These are phyloP conservation scores for Dothistroma pini DNA, from an alignment of 2,329 filamentous ascomycete species.

Conservation along the genomic window DNA sequence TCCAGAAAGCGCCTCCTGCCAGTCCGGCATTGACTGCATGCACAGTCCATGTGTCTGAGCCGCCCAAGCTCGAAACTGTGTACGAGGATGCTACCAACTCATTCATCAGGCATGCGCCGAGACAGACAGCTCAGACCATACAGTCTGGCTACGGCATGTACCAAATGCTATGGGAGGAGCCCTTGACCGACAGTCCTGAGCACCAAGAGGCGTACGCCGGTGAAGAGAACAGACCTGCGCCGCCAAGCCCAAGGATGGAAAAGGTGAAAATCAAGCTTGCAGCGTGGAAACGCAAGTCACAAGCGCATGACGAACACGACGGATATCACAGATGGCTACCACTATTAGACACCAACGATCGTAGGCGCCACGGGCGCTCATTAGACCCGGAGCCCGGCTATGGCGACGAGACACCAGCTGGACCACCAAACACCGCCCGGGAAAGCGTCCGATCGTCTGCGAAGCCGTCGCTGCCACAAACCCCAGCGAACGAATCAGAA, in stretches of 20 bases:
- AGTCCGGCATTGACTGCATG: constrained; percentile 23
- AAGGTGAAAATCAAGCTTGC: constrained; percentile 27
- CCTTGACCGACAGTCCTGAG: constrained; percentile 6
- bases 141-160: constrained; percentile 23
- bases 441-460: constrained; percentile 21
- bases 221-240: neutral
- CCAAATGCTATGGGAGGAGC: constrained; percentile 28
- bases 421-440: constrained; percentile 27
- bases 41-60: constrained; percentile 20
- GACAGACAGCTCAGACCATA: constrained; percentile 25
- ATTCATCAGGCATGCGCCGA: neutral
- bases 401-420: constrained; percentile 18
- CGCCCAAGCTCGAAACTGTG: constrained; percentile 19
- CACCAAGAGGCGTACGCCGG: constrained; percentile 6
- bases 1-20: constrained; percentile 19
- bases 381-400: constrained; percentile 11
- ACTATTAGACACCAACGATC: constrained; percentile 14
- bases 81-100: constrained; percentile 15
- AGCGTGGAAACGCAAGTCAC: constrained; percentile 26
- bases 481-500: constrained; percentile 13
- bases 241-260: constrained; percentile 19
- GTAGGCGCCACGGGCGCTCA: neutral
- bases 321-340: constrained; percentile 13
- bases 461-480: constrained; percentile 19
- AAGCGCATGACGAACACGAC: constrained; percentile 12